Evolutionary conservation across 2,329 filamentous ascomycete species (phyloP), one percentile per base, ranked within the genome.

Genomic region (Fusarium longipes): DNA sequence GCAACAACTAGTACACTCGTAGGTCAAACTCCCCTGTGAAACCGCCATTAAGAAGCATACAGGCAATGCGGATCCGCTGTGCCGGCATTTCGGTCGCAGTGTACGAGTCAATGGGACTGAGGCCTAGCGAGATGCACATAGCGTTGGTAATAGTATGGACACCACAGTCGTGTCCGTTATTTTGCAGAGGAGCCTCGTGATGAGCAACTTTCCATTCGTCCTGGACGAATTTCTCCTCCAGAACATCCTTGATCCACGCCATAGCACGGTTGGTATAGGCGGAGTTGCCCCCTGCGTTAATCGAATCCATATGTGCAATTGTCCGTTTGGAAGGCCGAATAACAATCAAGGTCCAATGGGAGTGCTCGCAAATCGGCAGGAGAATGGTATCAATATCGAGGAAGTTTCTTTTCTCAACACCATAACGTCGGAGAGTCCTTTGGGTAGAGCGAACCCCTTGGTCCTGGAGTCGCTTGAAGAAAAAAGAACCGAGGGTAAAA

Each of bases 71-170:
- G 52, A 83, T 81, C 24, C 89, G 83, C 69, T 91, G 89, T 48
- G 82, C 76, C 3, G 82, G 79, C 82, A 92, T 86, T 54, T 91
- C 85, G 0, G 74, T 66, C 33, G 84, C 77, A 2, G 76, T 70
- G 58, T 91, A 88, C 5, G 75, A 75, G 56, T 80, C 77, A n/a
- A 77, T 75, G 3, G 86, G 85, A 60, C 82, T 83, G 18, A 88
- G 68, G 2, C 86, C 86, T 30, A 88, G 73, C 1, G 84, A 81
- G 33, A 88, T 71, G 55, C 88, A 91, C 45, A 93, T 84, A 17
- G 86, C 89, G 72, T 94, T 95, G 18, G 91, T 86, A 67, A 92
- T 87, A 15, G 89, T 87, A 74, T 93, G 92, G 5, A 93, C 86
- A n/a, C 92, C 92, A 69, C 92, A 94, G 74, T 94, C 92, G 73